phyloP scores from a whole-genome alignment of 306 rosid genomes.

The Styphnolobium japonicum region DNA sequence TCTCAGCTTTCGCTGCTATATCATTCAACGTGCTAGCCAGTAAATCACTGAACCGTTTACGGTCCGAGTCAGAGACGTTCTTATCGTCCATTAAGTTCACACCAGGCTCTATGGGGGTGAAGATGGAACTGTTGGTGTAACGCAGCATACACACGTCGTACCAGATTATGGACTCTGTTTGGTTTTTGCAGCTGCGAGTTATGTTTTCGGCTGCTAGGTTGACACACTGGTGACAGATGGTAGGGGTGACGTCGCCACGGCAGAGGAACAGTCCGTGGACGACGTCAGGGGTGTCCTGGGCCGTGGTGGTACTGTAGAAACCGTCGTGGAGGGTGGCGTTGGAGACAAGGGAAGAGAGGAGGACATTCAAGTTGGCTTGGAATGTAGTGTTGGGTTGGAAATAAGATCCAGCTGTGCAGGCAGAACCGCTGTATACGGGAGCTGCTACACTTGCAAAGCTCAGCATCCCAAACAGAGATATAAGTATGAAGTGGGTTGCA shows the following conservation, averaged over 20 bases:
- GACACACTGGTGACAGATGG: constrained; percentile 43
- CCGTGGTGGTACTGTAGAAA: constrained; percentile 29
- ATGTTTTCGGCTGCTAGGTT: constrained; percentile 27
- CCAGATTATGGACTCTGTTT: constrained; percentile 50
- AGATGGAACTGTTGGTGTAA: constrained; percentile 32
- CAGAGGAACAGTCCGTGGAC: constrained; percentile 58
- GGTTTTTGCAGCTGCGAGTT: constrained; percentile 22
- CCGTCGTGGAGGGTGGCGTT: constrained; percentile 37
- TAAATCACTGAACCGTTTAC: background rate
- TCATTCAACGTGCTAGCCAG: constrained; percentile 10
- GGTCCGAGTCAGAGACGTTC: constrained; percentile 10
- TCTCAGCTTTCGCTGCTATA: background rate
- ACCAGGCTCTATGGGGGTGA: constrained; percentile 24
- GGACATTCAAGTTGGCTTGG: constrained; percentile 32
- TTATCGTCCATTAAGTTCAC: fast-evolving
- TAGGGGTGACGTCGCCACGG: constrained; percentile 42
- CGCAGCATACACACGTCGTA: constrained; percentile 44
- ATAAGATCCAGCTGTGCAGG: background rate
- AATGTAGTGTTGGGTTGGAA: constrained; percentile 42
- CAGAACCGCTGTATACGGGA: background rate
- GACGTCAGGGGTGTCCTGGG: background rate
- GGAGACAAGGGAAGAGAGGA: constrained; percentile 47
- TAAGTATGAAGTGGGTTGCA: background rate
- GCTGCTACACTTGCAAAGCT: constrained; percentile 7
- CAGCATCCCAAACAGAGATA: background rate